These are phyloP conservation scores for Bryoglossum gracile DNA, from an alignment of 495 filamentous ascomycete species.

Conservation along the genomic window DNA sequence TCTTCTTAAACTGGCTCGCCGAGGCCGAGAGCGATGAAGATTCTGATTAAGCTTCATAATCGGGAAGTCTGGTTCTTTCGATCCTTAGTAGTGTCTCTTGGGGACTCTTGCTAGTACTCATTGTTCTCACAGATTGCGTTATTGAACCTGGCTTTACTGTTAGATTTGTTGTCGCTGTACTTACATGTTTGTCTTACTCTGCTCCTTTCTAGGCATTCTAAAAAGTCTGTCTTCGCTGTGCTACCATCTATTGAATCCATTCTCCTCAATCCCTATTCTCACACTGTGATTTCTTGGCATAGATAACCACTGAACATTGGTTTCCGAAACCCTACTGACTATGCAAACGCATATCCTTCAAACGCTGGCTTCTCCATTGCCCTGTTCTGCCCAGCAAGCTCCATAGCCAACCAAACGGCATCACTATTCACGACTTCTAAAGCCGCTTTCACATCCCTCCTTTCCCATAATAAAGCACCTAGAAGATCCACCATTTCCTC, in stretches of 20 bases:
- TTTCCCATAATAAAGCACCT: slow-evolving; percentile 37
- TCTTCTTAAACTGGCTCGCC: slow-evolving; percentile 89
- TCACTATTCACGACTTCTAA: slow-evolving; percentile 58
- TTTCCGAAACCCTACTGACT: no score
- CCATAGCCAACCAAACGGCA: slow-evolving; percentile 60
- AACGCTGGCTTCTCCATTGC: no score
- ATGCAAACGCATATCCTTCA: no score
- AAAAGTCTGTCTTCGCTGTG: slow-evolving; percentile 10
- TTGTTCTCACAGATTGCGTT: neutral
- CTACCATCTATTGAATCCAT: slow-evolving; percentile 12
- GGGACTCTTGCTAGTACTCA: neutral
- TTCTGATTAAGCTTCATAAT: slow-evolving; percentile 36
- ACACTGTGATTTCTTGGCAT: no score
- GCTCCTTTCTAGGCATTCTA: slow-evolving; percentile 8
- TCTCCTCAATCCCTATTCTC: no score
- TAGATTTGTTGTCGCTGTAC: slow-evolving; percentile 4
- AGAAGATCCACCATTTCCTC: slow-evolving; percentile 60
- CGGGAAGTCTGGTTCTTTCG: neutral
- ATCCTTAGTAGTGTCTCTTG: neutral
- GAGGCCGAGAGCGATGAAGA: slow-evolving; percentile 78
- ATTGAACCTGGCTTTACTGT: neutral
- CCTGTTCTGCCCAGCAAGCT: slow-evolving; percentile 31
- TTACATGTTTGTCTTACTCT: slow-evolving; percentile 9
- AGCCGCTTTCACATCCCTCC: slow-evolving; percentile 41
- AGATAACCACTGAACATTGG: no score